Evolutionary conservation across 768 basidiomycete species (phyloP).

Genomic region (Russula foetens): DNA sequence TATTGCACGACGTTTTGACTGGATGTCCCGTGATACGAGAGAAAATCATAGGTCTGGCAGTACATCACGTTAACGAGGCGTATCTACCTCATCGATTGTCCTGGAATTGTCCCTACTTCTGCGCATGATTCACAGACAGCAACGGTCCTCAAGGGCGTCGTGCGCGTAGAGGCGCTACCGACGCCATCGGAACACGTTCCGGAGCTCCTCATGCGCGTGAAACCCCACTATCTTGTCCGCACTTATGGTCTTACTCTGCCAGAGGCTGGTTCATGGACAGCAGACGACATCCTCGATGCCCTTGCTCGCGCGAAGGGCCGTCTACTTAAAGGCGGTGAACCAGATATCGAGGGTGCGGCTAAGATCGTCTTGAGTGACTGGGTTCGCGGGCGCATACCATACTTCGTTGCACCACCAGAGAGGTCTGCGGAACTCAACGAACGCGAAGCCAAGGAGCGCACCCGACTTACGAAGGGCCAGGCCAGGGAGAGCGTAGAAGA

Average conservation of each 20-base stretch:
- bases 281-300: slow-evolving; percentile 74
- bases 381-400: slow-evolving; percentile 96
- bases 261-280: slow-evolving; percentile 49
- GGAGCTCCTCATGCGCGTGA: slow-evolving; percentile 80
- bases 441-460: slow-evolving; percentile 39
- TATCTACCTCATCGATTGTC: slow-evolving; percentile 99
- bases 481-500: slow-evolving; percentile 25
- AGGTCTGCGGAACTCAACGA: slow-evolving; percentile 61
- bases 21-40: background rate
- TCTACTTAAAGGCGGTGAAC: slow-evolving; percentile 89
- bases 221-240: slow-evolving; percentile 83
- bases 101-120: slow-evolving; percentile 93
- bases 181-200: slow-evolving; percentile 92
- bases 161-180: slow-evolving; percentile 90
- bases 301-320: slow-evolving; percentile 90
- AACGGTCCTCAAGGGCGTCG: slow-evolving; percentile 93
- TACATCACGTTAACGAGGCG: slow-evolving; percentile 94
- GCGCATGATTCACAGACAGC: slow-evolving; percentile 84
- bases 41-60: slow-evolving; percentile 71
- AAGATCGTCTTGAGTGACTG: slow-evolving; percentile 95
- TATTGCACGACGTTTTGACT: background rate
- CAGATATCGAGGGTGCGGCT: slow-evolving; percentile 84
- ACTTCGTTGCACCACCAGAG: slow-evolving; percentile 90
- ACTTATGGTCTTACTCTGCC: slow-evolving; percentile 71
- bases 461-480: slow-evolving; percentile 38